A percentile compares a stretch with the other conserved stretches of the same genome.
Evolutionary conservation across 371 early-diverging fungal genomes (phyloP).

Genomic region (Catenaria anguillulae): DNA sequence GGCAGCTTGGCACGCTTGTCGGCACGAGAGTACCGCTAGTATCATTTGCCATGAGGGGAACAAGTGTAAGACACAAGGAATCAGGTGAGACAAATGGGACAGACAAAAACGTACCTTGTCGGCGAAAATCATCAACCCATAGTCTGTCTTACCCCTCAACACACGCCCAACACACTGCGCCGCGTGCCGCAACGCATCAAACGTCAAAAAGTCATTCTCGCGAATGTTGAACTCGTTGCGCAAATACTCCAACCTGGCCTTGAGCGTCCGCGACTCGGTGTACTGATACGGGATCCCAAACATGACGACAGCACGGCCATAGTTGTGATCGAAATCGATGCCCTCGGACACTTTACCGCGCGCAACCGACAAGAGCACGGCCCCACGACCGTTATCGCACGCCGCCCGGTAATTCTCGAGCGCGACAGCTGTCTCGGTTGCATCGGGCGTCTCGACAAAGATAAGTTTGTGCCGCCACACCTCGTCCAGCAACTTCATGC

Average conservation of each 20-base stretch:
- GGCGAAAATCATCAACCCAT: constrained; percentile 98
- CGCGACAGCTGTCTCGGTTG: constrained; percentile 93
- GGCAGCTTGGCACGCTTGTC: constrained; percentile 97
- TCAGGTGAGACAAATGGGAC: background rate
- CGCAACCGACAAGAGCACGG: constrained; percentile 97
- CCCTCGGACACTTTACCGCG: constrained; percentile 99
- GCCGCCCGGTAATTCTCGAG: constrained; percentile 91
- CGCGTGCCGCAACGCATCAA: constrained; percentile 99
- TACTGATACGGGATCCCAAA: constrained; percentile 99
- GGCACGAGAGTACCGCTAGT: constrained; percentile 72
- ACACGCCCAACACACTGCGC: constrained; percentile 99
- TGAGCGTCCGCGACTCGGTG: constrained; percentile 90
- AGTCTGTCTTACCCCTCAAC: constrained; percentile 95
- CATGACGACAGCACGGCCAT: constrained; percentile 96
- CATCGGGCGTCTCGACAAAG: constrained; percentile 98
- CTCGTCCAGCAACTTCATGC: constrained; percentile 68
- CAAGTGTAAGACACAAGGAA: constrained; percentile 4
- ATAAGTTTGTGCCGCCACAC: constrained; percentile 94
- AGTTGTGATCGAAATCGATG: constrained; percentile 98
- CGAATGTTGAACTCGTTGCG: constrained; percentile 83
- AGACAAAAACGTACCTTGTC: constrained; percentile 76
- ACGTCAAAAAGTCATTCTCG: constrained; percentile 97
- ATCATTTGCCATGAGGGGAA: background rate
- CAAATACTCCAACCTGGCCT: constrained; percentile 93
- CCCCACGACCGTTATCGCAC: constrained; percentile 98